A percentile compares a stretch with the other conserved stretches of the same genome.
These are phyloP conservation scores for Oryza longistaminata DNA, from an alignment of 176 grass and related monocot species.

Conservation along the genomic window DNA sequence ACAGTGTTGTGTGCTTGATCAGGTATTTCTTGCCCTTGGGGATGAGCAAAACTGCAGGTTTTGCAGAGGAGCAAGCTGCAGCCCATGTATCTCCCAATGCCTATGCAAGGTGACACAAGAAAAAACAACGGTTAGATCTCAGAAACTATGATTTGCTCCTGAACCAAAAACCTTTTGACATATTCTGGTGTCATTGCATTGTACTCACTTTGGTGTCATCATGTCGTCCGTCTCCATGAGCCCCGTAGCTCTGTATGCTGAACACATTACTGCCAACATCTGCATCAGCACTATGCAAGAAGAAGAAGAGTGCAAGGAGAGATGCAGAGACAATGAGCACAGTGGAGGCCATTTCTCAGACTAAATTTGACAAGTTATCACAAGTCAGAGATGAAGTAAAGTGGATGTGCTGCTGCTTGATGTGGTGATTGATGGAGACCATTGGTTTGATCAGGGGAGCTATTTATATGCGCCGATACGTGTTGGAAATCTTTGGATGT, in stretches of 20 bases:
- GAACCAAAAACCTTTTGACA: too few relatives aligned
- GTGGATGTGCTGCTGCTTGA: neutral
- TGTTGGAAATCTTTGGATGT: conserved; percentile 12
- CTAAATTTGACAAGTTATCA: neutral
- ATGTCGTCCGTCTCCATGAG: conserved; percentile 47
- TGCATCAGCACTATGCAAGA: neutral
- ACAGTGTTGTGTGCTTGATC: conserved; percentile 47
- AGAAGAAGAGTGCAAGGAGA: neutral
- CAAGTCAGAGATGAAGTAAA: neutral
- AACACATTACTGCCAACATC: conserved; percentile 5
- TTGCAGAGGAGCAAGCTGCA: conserved; percentile 54
- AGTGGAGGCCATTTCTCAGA: conserved; percentile 9
- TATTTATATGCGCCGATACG: conserved; percentile 16
- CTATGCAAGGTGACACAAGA: conserved; percentile 29
- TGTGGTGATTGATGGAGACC: conserved; percentile 3
- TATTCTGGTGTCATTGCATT: neutral
- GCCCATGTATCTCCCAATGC: conserved; percentile 52
- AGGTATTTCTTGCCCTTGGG: conserved; percentile 47
- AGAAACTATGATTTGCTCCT: neutral
- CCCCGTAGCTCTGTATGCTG: conserved; percentile 44
- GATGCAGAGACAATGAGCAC: neutral
- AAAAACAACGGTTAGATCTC: neutral
- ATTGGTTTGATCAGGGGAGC: neutral
- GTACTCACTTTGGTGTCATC: conserved; percentile 54
- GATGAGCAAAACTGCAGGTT: conserved; percentile 40